Conservation (phyloP, 2,329 filamentous ascomycete species). For the Fonsecaea nubica region DNA sequence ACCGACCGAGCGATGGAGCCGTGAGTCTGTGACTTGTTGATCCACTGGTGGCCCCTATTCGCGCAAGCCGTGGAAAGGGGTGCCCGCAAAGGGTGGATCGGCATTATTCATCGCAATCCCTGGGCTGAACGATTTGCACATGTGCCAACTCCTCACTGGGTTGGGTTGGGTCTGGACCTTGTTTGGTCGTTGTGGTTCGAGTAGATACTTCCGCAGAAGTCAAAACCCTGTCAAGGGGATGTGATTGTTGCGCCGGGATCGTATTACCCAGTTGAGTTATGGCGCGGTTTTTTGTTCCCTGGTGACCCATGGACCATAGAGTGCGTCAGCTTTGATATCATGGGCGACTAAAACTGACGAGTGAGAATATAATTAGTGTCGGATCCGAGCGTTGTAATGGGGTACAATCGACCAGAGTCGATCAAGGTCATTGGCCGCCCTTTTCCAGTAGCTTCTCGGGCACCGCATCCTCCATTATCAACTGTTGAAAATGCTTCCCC, state of each 20-base stretch:
- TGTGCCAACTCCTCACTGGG: conserved; percentile 23
- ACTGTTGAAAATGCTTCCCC: conserved; percentile 4
- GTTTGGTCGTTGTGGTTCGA: conserved; percentile 1
- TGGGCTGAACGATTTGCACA: conserved; percentile 16
- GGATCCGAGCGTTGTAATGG: conserved; percentile 20
- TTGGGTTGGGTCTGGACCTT: background rate
- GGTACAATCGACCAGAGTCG: background rate
- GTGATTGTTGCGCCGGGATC: conserved; percentile 28
- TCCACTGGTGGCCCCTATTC: conserved; percentile 1
- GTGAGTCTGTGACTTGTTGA: background rate
- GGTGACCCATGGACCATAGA: background rate
- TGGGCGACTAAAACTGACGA: conserved; percentile 18
- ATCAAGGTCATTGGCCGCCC: conserved; percentile 9
- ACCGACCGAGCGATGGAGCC: conserved; percentile 20
- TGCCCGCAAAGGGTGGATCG: background rate
- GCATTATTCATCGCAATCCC: conserved; percentile 11
- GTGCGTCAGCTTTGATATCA: conserved; percentile 30
- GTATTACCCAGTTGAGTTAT: conserved; percentile 33
- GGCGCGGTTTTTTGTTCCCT: conserved; percentile 20
- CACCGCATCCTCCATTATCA: background rate
- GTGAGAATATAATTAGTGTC: conserved; percentile 12
- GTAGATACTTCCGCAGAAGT: conserved; percentile 13
- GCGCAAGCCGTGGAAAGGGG: background rate
- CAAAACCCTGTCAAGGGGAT: conserved; percentile 5
- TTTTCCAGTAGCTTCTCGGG: background rate